Evolutionary conservation across 768 basidiomycete species (phyloP).

Genomic region (Mycena venus): DNA sequence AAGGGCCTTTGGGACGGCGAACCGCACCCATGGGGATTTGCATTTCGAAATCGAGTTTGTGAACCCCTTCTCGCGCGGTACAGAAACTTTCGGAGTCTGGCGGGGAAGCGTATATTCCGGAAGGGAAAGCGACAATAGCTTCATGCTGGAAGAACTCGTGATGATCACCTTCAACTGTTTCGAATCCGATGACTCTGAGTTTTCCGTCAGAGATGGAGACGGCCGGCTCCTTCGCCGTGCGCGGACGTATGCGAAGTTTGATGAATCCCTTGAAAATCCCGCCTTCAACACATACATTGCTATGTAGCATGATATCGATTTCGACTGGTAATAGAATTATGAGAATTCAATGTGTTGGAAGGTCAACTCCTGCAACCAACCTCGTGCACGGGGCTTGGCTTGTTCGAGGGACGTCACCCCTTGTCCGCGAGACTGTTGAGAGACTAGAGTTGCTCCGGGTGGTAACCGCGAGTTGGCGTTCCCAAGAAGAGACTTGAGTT

Average conservation of each 20-base stretch:
- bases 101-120: slow-evolving; percentile 57
- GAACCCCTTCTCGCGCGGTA: slow-evolving; percentile 73
- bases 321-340: slow-evolving; percentile 63
- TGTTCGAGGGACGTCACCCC: slow-evolving; percentile 71
- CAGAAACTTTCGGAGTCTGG: slow-evolving; percentile 74
- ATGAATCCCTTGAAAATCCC: slow-evolving; percentile 78
- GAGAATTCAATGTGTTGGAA: neutral
- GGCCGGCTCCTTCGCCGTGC: slow-evolving; percentile 66
- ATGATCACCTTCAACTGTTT: slow-evolving; percentile 71
- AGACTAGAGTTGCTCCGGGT: slow-evolving; percentile 62
- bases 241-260: slow-evolving; percentile 72
- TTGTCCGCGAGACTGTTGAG: slow-evolving; percentile 40
- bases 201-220: slow-evolving; percentile 81
- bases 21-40: slow-evolving; percentile 68
- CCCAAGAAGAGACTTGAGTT: slow-evolving; percentile 75
- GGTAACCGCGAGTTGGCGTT: slow-evolving; percentile 69
- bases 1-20: slow-evolving; percentile 72
- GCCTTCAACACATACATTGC: slow-evolving; percentile 85
- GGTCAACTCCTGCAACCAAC: neutral
- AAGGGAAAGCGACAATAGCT: slow-evolving; percentile 61
- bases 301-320: slow-evolving; percentile 84
- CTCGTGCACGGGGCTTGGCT: slow-evolving; percentile 76
- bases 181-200: slow-evolving; percentile 88
- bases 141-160: slow-evolving; percentile 87
- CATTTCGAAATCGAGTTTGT: slow-evolving; percentile 81